Evolutionary conservation across 495 filamentous ascomycete genomes (phyloP), one percentile per base, ranked within the genome.

Genomic region (Lasiosphaeris hirsuta): DNA sequence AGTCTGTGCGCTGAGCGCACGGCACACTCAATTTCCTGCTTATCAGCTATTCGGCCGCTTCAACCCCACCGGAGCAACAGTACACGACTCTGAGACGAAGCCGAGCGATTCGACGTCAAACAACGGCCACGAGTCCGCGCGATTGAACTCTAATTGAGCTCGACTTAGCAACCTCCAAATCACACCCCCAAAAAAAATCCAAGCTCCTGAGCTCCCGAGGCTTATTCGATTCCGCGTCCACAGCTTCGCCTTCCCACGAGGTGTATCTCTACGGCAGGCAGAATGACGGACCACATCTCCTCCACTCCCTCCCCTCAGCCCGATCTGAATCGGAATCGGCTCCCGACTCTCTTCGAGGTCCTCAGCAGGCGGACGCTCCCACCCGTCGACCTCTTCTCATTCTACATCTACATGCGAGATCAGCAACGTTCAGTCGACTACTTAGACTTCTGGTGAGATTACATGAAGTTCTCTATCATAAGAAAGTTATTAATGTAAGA

Each of bases 361-460:
- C 79, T 99, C 38, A 95, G 90, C 63, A 84, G 95, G 51, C 84
- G 89, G 43, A 99, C 94, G 2, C 79, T 92, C 15, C 86, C 95
- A 43, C 94, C 94, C 0, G 93, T 97, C 38, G 95, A 97, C 69
- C 82, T 99, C 10, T 97, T 94, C 77, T 96, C 92, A 2, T 97
- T 97, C 79, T 97, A 97, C 78, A 97, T 99, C 65, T 99, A 96
- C 74, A 99, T 99, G 94, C 83, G 94, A 55, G 95, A 99, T 70
- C 92, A 97, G 74, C 92, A 97, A 69, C 84, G 93, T 69, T 96
- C 93, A 4, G 92, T 99, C 8, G 94, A 99, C 65, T 97, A 97
- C 64, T 78, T 99, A 11, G 94, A 99, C 71, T 99, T 99, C 72
- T 99, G 95, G 94, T 98, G 77, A 19, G 78, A 68, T 40, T 54